Evolutionary conservation across 345 rosid genomes (phyloP).

Genomic region (Murraya paniculata): DNA sequence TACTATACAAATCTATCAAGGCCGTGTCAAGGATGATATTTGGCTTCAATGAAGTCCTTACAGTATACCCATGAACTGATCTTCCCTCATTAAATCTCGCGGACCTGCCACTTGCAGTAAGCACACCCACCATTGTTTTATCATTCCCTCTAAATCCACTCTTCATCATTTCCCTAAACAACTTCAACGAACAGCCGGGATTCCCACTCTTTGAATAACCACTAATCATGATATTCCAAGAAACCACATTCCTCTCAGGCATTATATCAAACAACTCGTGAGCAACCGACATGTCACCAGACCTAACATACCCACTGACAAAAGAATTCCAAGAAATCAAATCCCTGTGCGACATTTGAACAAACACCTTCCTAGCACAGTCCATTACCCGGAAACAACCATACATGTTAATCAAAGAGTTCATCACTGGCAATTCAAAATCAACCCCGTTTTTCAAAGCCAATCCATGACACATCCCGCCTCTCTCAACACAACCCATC

Average conservation of each 20-base stretch:
- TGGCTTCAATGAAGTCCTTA: slow-evolving; percentile 26
- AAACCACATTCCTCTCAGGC: slow-evolving; percentile 40
- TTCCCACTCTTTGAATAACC: slow-evolving; percentile 49
- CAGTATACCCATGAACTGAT: slow-evolving; percentile 60
- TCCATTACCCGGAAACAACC: slow-evolving; percentile 34
- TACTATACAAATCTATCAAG: slow-evolving; percentile 65
- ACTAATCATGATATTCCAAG: slow-evolving; percentile 65
- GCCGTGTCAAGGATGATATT: slow-evolving; percentile 43
- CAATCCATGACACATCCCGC: slow-evolving; percentile 55
- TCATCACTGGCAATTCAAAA: slow-evolving; percentile 46
- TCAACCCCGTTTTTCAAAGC: slow-evolving; percentile 52
- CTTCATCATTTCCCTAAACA: slow-evolving; percentile 55
- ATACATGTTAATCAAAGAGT: slow-evolving; percentile 55
- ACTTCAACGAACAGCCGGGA: slow-evolving; percentile 52
- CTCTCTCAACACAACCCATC: slow-evolving; percentile 36
- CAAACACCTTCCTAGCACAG: slow-evolving; percentile 45
- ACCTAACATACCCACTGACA: slow-evolving; percentile 21
- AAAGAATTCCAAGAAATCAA: slow-evolving; percentile 57
- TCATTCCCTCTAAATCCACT: slow-evolving; percentile 37
- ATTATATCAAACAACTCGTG: slow-evolving; percentile 48
- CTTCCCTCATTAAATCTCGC: slow-evolving; percentile 65
- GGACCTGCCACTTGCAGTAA: slow-evolving; percentile 62
- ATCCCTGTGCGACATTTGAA: slow-evolving; percentile 48
- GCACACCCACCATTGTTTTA: slow-evolving; percentile 39
- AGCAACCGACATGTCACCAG: slow-evolving; percentile 36